phyloP scores from a whole-genome alignment of 495 filamentous ascomycete genomes.

The Neurospora tetrasperma region DNA sequence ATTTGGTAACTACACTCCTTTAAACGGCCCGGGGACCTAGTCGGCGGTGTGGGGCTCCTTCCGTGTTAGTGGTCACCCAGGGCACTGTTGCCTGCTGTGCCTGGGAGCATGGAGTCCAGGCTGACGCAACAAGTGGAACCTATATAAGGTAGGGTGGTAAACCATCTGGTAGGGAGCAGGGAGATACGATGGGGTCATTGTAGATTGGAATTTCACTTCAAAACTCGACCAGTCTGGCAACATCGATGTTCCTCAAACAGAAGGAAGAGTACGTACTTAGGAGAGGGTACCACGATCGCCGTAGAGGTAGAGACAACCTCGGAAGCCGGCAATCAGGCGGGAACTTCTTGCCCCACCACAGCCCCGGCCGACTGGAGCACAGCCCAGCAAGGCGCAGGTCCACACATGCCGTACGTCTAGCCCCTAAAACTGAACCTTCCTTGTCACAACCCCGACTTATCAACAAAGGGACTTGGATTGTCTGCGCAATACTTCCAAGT shows the following conservation, averaged over 20 bases:
- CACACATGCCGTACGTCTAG: too few relatives aligned
- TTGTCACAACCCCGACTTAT: background rate
- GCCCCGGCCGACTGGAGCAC: background rate
- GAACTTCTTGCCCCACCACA: background rate
- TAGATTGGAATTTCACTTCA: too few relatives aligned
- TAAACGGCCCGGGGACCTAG: background rate
- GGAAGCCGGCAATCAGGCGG: too few relatives aligned
- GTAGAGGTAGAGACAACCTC: too few relatives aligned
- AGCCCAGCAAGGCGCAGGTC: background rate
- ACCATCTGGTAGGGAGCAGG: too few relatives aligned
- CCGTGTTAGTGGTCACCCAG: background rate
- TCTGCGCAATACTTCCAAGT: background rate
- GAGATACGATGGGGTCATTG: too few relatives aligned
- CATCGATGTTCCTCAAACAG: too few relatives aligned
- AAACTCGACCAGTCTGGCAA: too few relatives aligned
- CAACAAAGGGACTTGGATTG: background rate
- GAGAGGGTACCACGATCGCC: too few relatives aligned
- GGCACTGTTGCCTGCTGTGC: background rate
- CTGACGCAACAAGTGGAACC: background rate
- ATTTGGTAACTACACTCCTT: background rate
- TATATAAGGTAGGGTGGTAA: too few relatives aligned
- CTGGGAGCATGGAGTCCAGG: background rate
- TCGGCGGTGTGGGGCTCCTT: background rate
- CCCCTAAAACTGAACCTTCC: background rate
- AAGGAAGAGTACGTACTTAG: too few relatives aligned